Evolutionary conservation across 116 monocot genomes (phyloP).

Genomic region (Zostera marina): DNA sequence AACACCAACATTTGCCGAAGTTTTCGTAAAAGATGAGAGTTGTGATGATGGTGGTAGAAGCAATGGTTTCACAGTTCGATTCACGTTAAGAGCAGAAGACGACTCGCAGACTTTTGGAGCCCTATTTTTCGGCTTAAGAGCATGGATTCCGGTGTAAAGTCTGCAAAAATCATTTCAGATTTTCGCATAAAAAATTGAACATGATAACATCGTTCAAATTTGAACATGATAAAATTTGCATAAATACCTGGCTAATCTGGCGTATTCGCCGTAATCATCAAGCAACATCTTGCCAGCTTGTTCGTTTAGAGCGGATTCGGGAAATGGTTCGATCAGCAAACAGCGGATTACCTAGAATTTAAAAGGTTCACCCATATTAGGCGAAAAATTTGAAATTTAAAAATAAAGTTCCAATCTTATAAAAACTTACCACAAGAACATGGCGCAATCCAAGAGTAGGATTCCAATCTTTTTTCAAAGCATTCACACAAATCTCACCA

Average conservation of each 20-base stretch:
- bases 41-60: not conserved
- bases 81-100: slow-evolving; percentile 22
- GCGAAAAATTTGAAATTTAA: not conserved
- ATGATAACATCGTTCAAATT: too few relatives aligned
- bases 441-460: slow-evolving; percentile 50
- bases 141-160: slow-evolving; percentile 58
- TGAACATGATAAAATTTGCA: not conserved
- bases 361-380: not conserved
- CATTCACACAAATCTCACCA: slow-evolving; percentile 69
- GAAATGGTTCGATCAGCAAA: slow-evolving; percentile 62
- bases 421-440: slow-evolving; percentile 40
- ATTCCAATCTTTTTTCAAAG: slow-evolving; percentile 72
- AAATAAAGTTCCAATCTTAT: not conserved
- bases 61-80: slow-evolving; percentile 6
- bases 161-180: slow-evolving; percentile 12
- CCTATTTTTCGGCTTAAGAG: slow-evolving; percentile 33
- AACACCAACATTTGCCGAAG: not conserved
- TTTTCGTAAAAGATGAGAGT: not conserved
- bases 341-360: slow-evolving; percentile 45
- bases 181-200: not conserved
- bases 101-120: slow-evolving; percentile 22
- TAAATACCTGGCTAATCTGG: slow-evolving; percentile 38
- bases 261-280: slow-evolving; percentile 64
- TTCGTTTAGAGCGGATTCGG: slow-evolving; percentile 65
- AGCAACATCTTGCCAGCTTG: slow-evolving; percentile 70